Percentiles rank a stretch among this genome's conserved stretches.
phyloP scores from a whole-genome alignment of 1,284 basidiomycete genomes.

The Sphaerobolus stellatus region DNA sequence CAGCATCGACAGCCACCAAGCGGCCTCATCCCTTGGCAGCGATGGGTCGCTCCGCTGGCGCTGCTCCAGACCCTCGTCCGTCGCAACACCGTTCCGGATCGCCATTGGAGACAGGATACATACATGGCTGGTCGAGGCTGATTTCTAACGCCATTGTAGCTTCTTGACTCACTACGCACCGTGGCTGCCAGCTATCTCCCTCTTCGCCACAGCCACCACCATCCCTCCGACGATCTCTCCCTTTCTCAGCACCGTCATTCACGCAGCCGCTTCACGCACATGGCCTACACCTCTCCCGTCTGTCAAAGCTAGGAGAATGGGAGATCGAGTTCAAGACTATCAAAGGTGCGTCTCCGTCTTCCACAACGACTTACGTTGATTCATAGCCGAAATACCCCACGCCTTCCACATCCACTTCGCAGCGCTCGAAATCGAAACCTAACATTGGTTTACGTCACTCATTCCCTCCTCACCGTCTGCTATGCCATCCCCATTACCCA shows the following conservation, averaged over 20 bases:
- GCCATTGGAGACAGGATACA: no score
- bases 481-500: slow-evolving; percentile 1
- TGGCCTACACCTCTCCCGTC: background rate
- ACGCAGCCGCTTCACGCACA: slow-evolving; percentile 8
- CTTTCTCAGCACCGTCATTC: slow-evolving; percentile 9
- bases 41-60: slow-evolving; percentile 11
- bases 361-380: background rate
- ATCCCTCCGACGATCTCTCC: slow-evolving; percentile 3
- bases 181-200: slow-evolving; percentile 3
- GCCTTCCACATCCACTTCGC: background rate
- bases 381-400: background rate
- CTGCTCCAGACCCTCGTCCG: slow-evolving; percentile 10
- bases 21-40: no score
- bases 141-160: no score
- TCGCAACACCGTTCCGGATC: no score
- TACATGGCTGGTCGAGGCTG: background rate
- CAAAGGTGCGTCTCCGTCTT: background rate
- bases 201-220: background rate
- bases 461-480: slow-evolving; percentile 6
- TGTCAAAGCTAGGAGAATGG: slow-evolving; percentile 10
- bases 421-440: slow-evolving; percentile 9
- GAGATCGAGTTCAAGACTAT: slow-evolving; percentile 12
- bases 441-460: background rate
- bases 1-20: no score
- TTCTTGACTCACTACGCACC: slow-evolving; percentile 3